Evolutionary conservation across 2,329 filamentous ascomycete species (phyloP), one percentile per base, ranked within the genome.

Genomic region (Massarina eburnea): DNA sequence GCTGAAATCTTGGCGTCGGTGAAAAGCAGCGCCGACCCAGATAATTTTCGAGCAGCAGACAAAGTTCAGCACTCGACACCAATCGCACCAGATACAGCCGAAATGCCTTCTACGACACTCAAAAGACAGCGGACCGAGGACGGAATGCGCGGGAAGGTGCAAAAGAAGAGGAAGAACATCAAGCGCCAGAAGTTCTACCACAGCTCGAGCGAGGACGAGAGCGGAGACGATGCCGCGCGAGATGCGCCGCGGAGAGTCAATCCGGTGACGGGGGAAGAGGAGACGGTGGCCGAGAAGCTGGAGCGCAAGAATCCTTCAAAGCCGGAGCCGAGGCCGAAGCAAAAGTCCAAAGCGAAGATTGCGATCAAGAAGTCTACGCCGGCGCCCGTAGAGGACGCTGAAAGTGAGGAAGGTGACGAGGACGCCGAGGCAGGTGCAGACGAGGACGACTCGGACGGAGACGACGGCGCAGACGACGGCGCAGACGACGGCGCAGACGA

Each of bases 141-240:
- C 43, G 78, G 78, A 41, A 76, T 81, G 67, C 74, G 76, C 41
- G 78, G 77, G 36, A 78, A 78, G 58, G 73, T 73, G 39, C 73
- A 76, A 20, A 77, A 76, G 62, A 72, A 72, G 56, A 75, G 76
- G 51, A 81, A 81, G 67, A 82, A 82, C 58, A 76, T 82, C 64
- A 83, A 81, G 67, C 83, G 83, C 66, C 82, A 86, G 65, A 72
- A 71, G 54, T 71, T 76, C 46, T 86, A 87, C 71, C 79, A 85
- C 76, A 84, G 80, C 63, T 84, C 81, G 24, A 80, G 80, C 47
- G 81, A 84, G 35, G 79, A 82, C 45, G 52, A 57, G 20, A 45
- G 33, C n/a, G 46, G 81, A 32, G 78, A 80, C 42, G 59, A 63
- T 40, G 57, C 53, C 51, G 59, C 65, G 21, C 51, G 56, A 38